phyloP scores from a whole-genome alignment of 768 basidiomycete genomes.

The Pholiota conissans region DNA sequence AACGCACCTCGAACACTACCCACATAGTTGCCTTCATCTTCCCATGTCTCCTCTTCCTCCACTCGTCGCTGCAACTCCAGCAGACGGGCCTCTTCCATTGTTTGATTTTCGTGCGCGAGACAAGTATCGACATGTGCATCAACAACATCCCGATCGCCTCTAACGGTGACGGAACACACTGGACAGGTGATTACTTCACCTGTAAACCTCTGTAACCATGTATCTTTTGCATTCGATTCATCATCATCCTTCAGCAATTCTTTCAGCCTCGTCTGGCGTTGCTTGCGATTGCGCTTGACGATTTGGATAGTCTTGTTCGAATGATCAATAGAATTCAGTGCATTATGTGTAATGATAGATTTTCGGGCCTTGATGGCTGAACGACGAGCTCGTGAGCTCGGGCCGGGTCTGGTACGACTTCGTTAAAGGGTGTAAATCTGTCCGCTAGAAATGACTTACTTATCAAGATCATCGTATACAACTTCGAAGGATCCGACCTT shows the following conservation, averaged over 20 bases:
- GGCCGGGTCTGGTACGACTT: conserved; percentile 26
- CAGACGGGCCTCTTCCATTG: conserved; percentile 42
- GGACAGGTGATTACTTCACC: conserved; percentile 61
- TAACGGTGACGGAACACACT: conserved; percentile 57
- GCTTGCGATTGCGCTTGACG: conserved; percentile 71
- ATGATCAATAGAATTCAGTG: conserved; percentile 31
- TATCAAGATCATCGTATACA: conserved; percentile 52
- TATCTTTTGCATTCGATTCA: conserved; percentile 31
- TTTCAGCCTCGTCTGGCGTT: conserved; percentile 64
- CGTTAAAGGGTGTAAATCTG: background rate
- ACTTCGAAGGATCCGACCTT: conserved; percentile 63
- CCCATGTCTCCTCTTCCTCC: conserved; percentile 31
- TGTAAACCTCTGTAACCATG: conserved; percentile 29
- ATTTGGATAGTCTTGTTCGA: conserved; percentile 55
- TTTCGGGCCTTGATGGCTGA: conserved; percentile 42
- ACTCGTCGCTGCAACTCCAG: conserved; percentile 30
- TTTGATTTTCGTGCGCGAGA: conserved; percentile 53
- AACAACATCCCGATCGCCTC: conserved; percentile 70
- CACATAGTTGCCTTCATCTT: conserved; percentile 38
- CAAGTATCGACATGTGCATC: conserved; percentile 85
- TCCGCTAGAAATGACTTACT: conserved; percentile 45
- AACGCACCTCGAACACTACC: conserved; percentile 48
- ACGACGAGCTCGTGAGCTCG: conserved; percentile 36
- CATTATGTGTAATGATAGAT: conserved; percentile 28
- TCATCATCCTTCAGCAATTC: conserved; percentile 68